Evolutionary conservation across 2,329 filamentous ascomycete species (phyloP).

Genomic region (Paecilomyces niveus): DNA sequence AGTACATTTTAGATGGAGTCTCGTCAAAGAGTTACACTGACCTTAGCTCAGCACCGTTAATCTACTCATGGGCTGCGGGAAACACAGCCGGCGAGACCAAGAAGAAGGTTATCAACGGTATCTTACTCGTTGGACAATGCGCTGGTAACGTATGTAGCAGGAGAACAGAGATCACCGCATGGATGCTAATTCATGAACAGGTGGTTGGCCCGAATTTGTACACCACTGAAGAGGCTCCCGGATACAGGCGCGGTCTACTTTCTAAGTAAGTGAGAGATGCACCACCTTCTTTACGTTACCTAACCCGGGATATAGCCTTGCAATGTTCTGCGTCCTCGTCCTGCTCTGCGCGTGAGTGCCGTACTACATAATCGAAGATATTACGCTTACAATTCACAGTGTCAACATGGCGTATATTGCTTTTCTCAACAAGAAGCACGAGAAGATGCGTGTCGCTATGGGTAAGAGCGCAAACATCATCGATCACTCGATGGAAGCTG

Average conservation of each 20-base stretch:
- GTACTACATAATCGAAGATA: background rate
- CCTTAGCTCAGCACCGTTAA: slow-evolving; percentile 49
- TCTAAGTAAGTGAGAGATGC: background rate
- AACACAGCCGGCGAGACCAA: slow-evolving; percentile 63
- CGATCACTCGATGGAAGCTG: slow-evolving; percentile 53
- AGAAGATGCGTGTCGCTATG: slow-evolving; percentile 45
- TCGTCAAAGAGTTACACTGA: slow-evolving; percentile 1
- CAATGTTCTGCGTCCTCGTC: slow-evolving; percentile 53
- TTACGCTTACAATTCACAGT: slow-evolving; percentile 7
- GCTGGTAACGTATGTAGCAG: background rate
- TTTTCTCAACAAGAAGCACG: slow-evolving; percentile 50
- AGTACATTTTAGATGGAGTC: slow-evolving; percentile 23
- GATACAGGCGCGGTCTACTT: background rate
- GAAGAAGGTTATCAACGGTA: slow-evolving; percentile 57
- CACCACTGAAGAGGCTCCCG: background rate
- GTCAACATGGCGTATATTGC: slow-evolving; percentile 43
- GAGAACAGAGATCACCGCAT: too few species aligned
- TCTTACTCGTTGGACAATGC: slow-evolving; percentile 50
- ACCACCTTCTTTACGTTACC: background rate
- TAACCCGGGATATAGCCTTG: slow-evolving; percentile 31
- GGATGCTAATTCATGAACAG: background rate
- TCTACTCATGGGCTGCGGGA: slow-evolving; percentile 62
- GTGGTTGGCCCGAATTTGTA: background rate
- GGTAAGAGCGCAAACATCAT: slow-evolving; percentile 54
- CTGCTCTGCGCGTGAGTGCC: slow-evolving; percentile 38